Evolutionary conservation across 73 alveolate genomes (phyloP), one percentile per base, ranked within the genome.

Genomic region (Stentor roeselii): DNA sequence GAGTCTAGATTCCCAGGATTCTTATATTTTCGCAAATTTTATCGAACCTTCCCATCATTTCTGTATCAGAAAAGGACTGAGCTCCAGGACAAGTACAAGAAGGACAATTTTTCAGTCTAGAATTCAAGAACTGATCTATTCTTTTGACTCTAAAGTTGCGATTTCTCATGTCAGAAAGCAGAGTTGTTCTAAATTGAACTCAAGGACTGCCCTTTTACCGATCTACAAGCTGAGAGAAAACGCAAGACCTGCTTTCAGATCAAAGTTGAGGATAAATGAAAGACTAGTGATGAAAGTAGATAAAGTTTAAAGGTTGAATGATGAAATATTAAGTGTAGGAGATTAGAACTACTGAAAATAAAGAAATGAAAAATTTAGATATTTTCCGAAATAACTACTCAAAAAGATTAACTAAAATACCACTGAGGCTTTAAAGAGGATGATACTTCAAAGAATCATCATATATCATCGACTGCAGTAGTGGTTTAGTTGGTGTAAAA

Each of bases 401-500:
- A n/a, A n/a, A n/a, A n/a, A n/a, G n/a, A n/a, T n/a, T n/a, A n/a
- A n/a, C n/a, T n/a, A n/a, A n/a, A n/a, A n/a, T n/a, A n/a, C n/a
- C n/a, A n/a, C n/a, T n/a, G n/a, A n/a, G n/a, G n/a, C n/a, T n/a
- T n/a, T n/a, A n/a, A n/a, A n/a, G n/a, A n/a, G n/a, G n/a, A n/a
- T n/a, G n/a, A n/a, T n/a, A n/a, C n/a, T n/a, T n/a, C n/a, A n/a
- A n/a, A n/a, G n/a, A n/a, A n/a, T n/a, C n/a, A n/a, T n/a, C n/a
- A 15, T 39, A 60, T 39, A 60, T 60, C 27, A 3, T 36, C n/a
- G n/a, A n/a, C n/a, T n/a, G n/a, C n/a, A n/a, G n/a, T n/a, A n/a
- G n/a, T n/a, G n/a, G n/a, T n/a, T n/a, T n/a, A n/a, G 93, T 89
- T 30, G 92, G 94, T 78, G 91, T 94, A 59, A 91, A 89, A 75